Conservation (phyloP, 2,329 filamentous ascomycete genomes). For the Xylariaceae sp. region DNA sequence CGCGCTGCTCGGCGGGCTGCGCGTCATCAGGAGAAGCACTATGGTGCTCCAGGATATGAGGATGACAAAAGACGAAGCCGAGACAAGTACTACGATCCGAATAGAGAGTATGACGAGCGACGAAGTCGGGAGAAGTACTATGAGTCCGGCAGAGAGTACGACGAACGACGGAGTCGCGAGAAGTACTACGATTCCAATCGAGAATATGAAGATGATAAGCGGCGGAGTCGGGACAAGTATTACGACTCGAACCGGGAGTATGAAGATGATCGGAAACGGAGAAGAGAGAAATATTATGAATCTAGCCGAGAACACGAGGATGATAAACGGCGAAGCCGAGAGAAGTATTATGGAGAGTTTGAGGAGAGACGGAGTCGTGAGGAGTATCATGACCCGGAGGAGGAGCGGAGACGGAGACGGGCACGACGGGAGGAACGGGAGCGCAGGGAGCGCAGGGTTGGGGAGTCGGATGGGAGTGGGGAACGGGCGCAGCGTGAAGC, state of each 20-base stretch:
- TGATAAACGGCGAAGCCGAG: conserved; percentile 38
- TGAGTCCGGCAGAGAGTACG: conserved; percentile 16
- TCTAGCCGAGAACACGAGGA: conserved; percentile 40
- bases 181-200: conserved; percentile 35
- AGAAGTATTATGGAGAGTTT: conserved; percentile 31
- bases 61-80: conserved; percentile 18
- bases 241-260: conserved; percentile 37
- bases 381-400: not conserved
- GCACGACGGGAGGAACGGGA: conserved; percentile 41
- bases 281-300: conserved; percentile 28
- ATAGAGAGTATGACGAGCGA: not conserved
- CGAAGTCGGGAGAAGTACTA: not conserved
- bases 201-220: not conserved
- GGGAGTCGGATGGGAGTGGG: conserved; percentile 32
- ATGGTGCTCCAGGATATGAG: too few relatives aligned
- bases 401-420: conserved; percentile 11
- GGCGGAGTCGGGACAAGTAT: conserved; percentile 1
- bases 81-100: conserved; percentile 37
- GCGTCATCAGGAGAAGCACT: conserved; percentile 26
- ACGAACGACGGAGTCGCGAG: conserved; percentile 25
- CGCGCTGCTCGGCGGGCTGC: conserved; percentile 46
- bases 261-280: conserved; percentile 40
- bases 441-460: conserved; percentile 30
- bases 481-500: conserved; percentile 36
- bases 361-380: conserved; percentile 37